Base-by-base conservation (phyloP, 257 asterid species). In the Linderniella brevidens region DNA sequence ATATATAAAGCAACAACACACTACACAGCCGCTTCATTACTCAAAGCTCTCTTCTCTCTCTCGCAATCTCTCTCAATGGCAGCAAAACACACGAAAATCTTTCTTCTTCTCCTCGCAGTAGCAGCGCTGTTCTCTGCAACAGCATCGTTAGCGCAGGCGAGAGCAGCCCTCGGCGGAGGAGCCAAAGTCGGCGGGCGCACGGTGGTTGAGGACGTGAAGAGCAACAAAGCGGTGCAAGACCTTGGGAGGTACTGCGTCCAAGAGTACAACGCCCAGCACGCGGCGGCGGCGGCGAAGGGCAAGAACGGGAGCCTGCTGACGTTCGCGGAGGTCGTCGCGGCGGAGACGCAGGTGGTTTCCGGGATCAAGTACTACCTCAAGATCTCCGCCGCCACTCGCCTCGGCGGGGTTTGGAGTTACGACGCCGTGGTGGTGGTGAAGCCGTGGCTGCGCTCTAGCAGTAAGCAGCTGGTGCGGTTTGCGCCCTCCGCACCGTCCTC, bases 331-430 rank as follows among this genome's bases (percentile, higher is more conserved):
- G 93, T 85, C 37, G 70, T 73, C 54, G 75, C 56, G 50, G 95
- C 87, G 0, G 72, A 80, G 72, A 64, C 64, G 13, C 95, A 85
- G 68, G 95, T 85, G 17, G 92, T 85, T 17, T 52, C 93, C 17
- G 93, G 93, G 9, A 57, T 75, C 38, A 85, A 80, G 29, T 80
- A 80, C 52, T 78, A 78, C 53, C 74, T 85, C 32, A 70, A 58
- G 58, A 73, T 85, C 64, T 50, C 69, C 0, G 82, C 87, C 13
- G 52, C 53, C 16, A 11, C 51, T 0, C 43, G 53, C 14, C 15
- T 41, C 11, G 64, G 60, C 13, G 58, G 58, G 1, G 51, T 65
- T 3, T 41, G 18, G 58, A 61, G 32, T 9, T 84, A 58, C 17
- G 67, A 75, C 16, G 90, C 93, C n/a, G 69, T 66, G 39, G 71